phyloP scores from a whole-genome alignment of 257 asterid genomes.

The Fraxinus cuspidata region DNA sequence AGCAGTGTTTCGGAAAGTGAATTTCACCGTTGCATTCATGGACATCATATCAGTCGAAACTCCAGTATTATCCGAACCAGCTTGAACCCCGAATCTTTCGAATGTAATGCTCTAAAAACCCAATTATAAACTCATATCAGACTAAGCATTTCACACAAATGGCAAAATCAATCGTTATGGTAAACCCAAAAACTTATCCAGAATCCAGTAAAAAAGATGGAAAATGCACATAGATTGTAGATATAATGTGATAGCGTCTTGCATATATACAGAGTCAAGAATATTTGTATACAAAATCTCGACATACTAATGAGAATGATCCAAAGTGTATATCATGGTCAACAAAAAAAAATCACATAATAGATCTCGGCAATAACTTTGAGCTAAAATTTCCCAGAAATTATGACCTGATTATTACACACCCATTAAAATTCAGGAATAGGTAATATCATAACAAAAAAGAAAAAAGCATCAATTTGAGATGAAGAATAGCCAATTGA shows the following conservation, averaged over 20 bases:
- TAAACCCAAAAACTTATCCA: background rate
- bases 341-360: background rate
- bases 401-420: background rate
- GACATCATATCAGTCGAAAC: constrained; percentile 84
- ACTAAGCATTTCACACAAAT: constrained; percentile 12
- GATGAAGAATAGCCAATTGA: background rate
- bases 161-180: background rate
- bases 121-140: background rate
- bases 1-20: constrained; percentile 61
- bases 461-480: background rate
- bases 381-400: background rate
- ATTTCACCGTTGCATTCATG: constrained; percentile 60
- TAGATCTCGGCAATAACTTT: background rate
- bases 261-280: background rate
- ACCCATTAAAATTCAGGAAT: background rate
- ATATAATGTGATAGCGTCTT: background rate
- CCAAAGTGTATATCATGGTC: background rate
- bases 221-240: background rate
- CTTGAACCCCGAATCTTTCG: constrained; percentile 68
- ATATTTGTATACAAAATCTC: background rate
- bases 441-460: background rate
- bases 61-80: constrained; percentile 67
- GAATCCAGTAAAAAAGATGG: background rate
- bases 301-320: background rate
- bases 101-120: constrained; percentile 58